Percentiles rank a stretch among this genome's conserved stretches.
These are phyloP conservation scores for Lentinus polychrous DNA, from an alignment of 1,284 basidiomycete species.

Conservation along the genomic window DNA sequence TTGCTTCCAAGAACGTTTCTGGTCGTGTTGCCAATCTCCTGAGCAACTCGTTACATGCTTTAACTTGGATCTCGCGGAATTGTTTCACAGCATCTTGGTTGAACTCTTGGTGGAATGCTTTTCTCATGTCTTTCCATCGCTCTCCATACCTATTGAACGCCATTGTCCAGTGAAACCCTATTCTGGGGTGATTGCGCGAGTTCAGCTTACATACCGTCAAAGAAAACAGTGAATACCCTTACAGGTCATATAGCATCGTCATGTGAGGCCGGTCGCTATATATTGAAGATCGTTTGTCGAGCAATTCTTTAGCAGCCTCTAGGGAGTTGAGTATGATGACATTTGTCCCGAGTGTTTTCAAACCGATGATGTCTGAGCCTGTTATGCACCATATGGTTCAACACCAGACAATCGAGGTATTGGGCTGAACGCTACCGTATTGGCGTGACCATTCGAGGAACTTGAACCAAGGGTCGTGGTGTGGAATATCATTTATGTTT, in stretches of 20 bases:
- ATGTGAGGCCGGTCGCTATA: constrained; percentile 18
- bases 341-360: constrained; percentile 20
- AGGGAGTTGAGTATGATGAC: constrained; percentile 34
- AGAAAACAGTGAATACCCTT: no score
- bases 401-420: background rate
- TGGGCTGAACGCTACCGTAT: constrained; percentile 3
- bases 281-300: constrained; percentile 32
- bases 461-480: constrained; percentile 4
- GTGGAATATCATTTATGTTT: constrained; percentile 13
- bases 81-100: constrained; percentile 10
- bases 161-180: constrained; percentile 31
- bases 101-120: constrained; percentile 26
- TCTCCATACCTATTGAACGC: constrained; percentile 31
- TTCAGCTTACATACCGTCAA: no score
- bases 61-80: constrained; percentile 12
- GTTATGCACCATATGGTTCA: background rate
- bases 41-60: constrained; percentile 28
- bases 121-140: constrained; percentile 32
- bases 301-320: constrained; percentile 29
- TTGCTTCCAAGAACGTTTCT: constrained; percentile 16
- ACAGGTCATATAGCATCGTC: no score
- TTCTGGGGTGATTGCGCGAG: no score
- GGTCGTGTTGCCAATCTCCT: constrained; percentile 22
- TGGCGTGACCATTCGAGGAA: constrained; percentile 3
- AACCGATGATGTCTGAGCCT: constrained; percentile 19